Evolutionary conservation across 768 basidiomycete species (phyloP).

Genomic region (Hysterangium stoloniferum): DNA sequence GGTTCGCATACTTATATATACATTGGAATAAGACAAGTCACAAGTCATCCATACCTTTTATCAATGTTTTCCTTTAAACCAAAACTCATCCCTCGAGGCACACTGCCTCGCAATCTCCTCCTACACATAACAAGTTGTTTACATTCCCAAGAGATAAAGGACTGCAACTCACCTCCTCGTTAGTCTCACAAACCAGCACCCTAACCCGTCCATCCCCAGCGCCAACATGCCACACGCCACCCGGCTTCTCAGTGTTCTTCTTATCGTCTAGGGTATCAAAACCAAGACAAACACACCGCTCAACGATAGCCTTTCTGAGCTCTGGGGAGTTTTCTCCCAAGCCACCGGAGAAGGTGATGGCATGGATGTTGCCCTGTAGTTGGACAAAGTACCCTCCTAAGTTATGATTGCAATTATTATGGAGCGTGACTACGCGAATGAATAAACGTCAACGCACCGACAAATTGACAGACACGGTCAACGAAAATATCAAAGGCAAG

Average conservation of each 20-base stretch:
- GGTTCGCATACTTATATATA: too few relatives aligned
- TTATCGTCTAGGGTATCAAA: conserved; percentile 41
- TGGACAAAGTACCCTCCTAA: conserved; percentile 10
- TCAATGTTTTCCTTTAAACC: too few relatives aligned
- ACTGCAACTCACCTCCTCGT: conserved; percentile 45
- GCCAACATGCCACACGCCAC: conserved; percentile 42
- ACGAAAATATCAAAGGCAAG: conserved; percentile 76
- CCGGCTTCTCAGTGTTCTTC: conserved; percentile 38
- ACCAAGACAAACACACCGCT: conserved; percentile 53
- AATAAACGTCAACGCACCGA: conserved; percentile 50
- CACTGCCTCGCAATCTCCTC: conserved; percentile 42
- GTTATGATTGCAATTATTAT: neutral
- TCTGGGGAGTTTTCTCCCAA: conserved; percentile 72
- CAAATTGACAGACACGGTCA: conserved; percentile 64
- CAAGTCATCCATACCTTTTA: too few relatives aligned
- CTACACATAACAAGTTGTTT: conserved; percentile 21
- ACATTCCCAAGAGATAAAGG: conserved; percentile 17
- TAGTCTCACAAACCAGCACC: conserved; percentile 56
- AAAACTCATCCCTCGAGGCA: conserved; percentile 18
- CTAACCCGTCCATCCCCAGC: conserved; percentile 21
- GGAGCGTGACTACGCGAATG: neutral
- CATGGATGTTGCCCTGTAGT: conserved; percentile 47
- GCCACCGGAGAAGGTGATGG: conserved; percentile 79
- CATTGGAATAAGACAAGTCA: too few relatives aligned
- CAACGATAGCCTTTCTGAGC: conserved; percentile 51